These are phyloP conservation scores for Colletotrichum agaves DNA, from an alignment of 2,329 filamentous ascomycete species.

Conservation along the genomic window DNA sequence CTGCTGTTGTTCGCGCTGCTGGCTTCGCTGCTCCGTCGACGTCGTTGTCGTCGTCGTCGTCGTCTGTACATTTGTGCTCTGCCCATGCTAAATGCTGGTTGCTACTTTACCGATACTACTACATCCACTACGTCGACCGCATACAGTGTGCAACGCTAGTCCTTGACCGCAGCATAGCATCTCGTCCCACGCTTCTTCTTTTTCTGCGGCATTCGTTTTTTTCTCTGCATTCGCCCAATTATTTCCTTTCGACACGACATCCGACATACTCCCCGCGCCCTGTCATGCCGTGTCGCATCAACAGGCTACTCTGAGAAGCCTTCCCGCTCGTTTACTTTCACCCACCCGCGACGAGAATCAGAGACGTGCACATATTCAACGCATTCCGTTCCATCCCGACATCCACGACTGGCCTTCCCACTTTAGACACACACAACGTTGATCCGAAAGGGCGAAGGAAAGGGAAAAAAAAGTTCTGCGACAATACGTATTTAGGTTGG, in stretches of 20 bases:
- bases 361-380: constrained; percentile 20
- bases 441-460: neutral
- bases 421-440: constrained; percentile 17
- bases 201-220: constrained; percentile 34
- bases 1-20: constrained; percentile 29
- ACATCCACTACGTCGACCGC: neutral
- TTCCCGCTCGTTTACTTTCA: constrained; percentile 1
- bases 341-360: neutral
- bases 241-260: constrained; percentile 22
- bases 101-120: neutral
- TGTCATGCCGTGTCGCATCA: constrained; percentile 28
- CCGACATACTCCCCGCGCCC: constrained; percentile 11
- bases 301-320: constrained; percentile 20
- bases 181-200: constrained; percentile 21
- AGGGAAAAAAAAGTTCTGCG: constrained; percentile 20
- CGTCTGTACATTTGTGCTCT: neutral
- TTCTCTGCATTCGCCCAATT: constrained; percentile 27
- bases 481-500: constrained; percentile 31
- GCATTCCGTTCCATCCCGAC: constrained; percentile 29
- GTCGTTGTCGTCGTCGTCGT: neutral
- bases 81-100: neutral
- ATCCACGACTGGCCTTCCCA: constrained; percentile 13
- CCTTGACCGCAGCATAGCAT: constrained; percentile 6
- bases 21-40: neutral
- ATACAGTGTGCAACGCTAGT: constrained; percentile 4